These are phyloP conservation scores for Ascochyta clinopodiicola DNA, from an alignment of 2,329 filamentous ascomycete genomes.

Conservation along the genomic window DNA sequence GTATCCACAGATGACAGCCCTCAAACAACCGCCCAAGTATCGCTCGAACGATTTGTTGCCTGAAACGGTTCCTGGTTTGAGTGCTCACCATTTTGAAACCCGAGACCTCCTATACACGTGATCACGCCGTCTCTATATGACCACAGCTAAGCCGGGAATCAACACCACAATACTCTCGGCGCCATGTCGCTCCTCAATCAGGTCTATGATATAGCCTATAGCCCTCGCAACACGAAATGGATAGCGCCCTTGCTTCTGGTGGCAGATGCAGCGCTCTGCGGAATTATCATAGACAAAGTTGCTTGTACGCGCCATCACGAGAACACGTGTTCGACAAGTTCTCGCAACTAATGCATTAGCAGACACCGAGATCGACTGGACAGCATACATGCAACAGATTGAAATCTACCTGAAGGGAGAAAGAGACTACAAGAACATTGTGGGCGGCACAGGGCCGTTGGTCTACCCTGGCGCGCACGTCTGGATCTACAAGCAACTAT, in stretches of 20 bases:
- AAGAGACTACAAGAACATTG: slow-evolving; percentile 84
- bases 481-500: slow-evolving; percentile 84
- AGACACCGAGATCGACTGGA: slow-evolving; percentile 99
- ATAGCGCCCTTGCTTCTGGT: slow-evolving; percentile 71
- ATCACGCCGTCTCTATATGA: slow-evolving; percentile 31
- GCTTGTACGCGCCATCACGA: slow-evolving; percentile 68
- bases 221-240: slow-evolving; percentile 66
- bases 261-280: slow-evolving; percentile 74
- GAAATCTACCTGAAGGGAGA: slow-evolving; percentile 80
- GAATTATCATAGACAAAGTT: slow-evolving; percentile 77
- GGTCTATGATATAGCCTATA: slow-evolving; percentile 52
- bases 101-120: slow-evolving; percentile 29
- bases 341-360: slow-evolving; percentile 2
- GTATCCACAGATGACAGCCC: slow-evolving; percentile 4
- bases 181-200: slow-evolving; percentile 45
- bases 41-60: slow-evolving; percentile 24
- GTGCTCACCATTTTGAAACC: slow-evolving; percentile 33
- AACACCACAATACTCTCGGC: slow-evolving; percentile 17
- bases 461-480: slow-evolving; percentile 96
- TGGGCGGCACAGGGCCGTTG: slow-evolving; percentile 87
- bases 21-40: slow-evolving; percentile 22
- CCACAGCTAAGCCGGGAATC: slow-evolving; percentile 16
- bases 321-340: slow-evolving; percentile 32
- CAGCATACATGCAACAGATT: slow-evolving; percentile 95
- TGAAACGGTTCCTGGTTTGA: slow-evolving; percentile 40